Base-by-base conservation (phyloP, 164 flowering plant genomes). In the Platanus orientalis region DNA sequence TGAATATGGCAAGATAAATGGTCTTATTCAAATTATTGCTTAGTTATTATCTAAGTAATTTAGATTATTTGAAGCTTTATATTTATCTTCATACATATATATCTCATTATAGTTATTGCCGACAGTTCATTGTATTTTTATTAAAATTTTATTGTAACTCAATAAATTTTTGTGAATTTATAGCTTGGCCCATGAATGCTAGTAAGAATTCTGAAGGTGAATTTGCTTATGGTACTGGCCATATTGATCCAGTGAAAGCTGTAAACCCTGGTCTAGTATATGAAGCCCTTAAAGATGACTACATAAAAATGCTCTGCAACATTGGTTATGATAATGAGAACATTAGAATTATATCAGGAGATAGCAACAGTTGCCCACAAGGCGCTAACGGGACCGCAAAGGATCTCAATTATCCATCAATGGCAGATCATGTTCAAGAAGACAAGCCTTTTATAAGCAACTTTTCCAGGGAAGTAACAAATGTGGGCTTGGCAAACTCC, bases 211-310 rank as follows among this genome's bases (percentile, higher is more conserved):
- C 16, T 2, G 67, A 63, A 14, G 20, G 3, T 21, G 73, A 52
- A n/a, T 58, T 69, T 29, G 64, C 54, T 3, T 69, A 69, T n/a
- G 68, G 73, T 21, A 30, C 54, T 26, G 81, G 83, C 1, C 75
- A 75, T 39, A 34, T 80, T 4, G 57, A 78, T 54, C 81, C 84
- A 7, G 21, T 48, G 14, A 63, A 56, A 21, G 81, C 84, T 19
- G 21, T 42, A n/a, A n/a, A n/a, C n/a, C n/a, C n/a, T n/a, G n/a
- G n/a, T n/a, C n/a, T n/a, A n/a, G n/a, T n/a, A n/a, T 79, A 73
- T 21, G 79, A 76, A 4, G 34, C 71, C n/a, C 29, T 19, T 1
- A 58, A 65, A 57, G 65, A 21, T 0, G 73, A 73, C 49, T 71
- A 73, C 62, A 52, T 78, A 6, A 50, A 58, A 24, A 4, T 75